Base-by-base conservation (phyloP, 441 rosid species). In the Brassica balearica region DNA sequence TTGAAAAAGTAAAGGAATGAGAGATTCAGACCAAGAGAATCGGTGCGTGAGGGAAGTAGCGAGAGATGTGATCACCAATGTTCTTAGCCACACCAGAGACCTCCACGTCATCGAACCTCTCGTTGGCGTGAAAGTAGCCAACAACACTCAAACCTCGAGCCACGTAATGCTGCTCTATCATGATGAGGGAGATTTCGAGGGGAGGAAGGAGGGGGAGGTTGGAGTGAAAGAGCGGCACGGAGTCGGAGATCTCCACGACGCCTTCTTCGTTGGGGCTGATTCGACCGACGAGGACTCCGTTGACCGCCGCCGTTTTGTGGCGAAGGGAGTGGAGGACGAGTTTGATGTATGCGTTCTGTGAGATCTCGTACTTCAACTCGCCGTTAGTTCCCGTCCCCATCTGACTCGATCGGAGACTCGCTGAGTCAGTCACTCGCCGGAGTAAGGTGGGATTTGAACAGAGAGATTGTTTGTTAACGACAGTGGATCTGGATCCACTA, bases 121-220 rank as follows among this genome's bases (percentile, higher is more conserved):
- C 98, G 65, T 95, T 95, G 2, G 96, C 99, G 69, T 95, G 97
- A 68, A 91, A 95, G 78, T 95, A 93, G 0, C 99, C 98, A 76
- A 93, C 95, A 41, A 95, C 84, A 38, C 89, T 83, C 59, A 92
- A 65, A 36, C 97, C 98, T 80, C 85, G 83, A 14, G 89, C 81
- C 74, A 82, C 85, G 81, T 85, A 93, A 78, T 91, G 84, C 85
- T 95, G 94, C 82, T 95, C 98, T 62, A 93, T 85, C 98, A 48
- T 48, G 55, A 48, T n/a, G 55, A 48, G 55, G 17, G 55, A 46
- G 53, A 46, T 46, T 46, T 46, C 53, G 53, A 46, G 53, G 1
- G 53, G 53, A 48, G 55, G 17, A 48, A 48, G 55, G 55, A 48
- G 55, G 12, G 55, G 5, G 55, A 48, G 55, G 55, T 48, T 48